Conservation (phyloP, 345 rosid genomes). For the Brassica cretica region DNA sequence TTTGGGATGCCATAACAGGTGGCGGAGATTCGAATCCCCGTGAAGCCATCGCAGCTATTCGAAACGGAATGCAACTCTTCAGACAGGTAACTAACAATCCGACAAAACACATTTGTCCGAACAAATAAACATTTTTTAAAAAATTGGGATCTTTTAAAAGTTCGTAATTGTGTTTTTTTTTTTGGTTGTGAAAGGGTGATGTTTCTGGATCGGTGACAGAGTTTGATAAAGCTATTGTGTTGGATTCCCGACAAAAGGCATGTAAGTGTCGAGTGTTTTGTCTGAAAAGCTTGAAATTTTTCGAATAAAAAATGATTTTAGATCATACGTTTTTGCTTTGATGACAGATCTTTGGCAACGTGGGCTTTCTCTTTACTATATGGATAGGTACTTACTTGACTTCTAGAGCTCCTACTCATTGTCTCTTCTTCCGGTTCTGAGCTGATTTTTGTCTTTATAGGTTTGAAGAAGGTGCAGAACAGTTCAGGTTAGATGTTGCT, state of each 20-base stretch:
- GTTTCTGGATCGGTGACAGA: constrained; percentile 67
- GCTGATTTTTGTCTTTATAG: constrained; percentile 20
- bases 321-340: neutral
- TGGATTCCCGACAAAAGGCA: constrained; percentile 80
- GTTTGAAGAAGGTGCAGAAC: constrained; percentile 87
- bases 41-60: constrained; percentile 61
- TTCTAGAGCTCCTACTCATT: neutral
- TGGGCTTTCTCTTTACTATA: constrained; percentile 65
- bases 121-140: neutral
- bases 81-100: constrained; percentile 52
- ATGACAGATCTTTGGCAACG: constrained; percentile 68
- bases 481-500: constrained; percentile 88
- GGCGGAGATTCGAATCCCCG: constrained; percentile 61
- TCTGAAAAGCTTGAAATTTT: neutral
- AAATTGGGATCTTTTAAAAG: neutral
- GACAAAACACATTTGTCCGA: neutral
- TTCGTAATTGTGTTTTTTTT: neutral
- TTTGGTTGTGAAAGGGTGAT: constrained; percentile 61
- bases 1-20: constrained; percentile 86
- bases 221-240: constrained; percentile 73
- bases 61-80: constrained; percentile 80
- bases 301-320: neutral
- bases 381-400: constrained; percentile 55
- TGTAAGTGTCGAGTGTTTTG: constrained; percentile 49
- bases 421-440: constrained; percentile 4